Evolutionary conservation across 2,329 filamentous ascomycete genomes (phyloP), one percentile per base, ranked within the genome.

Genomic region (Claviceps arundinis): DNA sequence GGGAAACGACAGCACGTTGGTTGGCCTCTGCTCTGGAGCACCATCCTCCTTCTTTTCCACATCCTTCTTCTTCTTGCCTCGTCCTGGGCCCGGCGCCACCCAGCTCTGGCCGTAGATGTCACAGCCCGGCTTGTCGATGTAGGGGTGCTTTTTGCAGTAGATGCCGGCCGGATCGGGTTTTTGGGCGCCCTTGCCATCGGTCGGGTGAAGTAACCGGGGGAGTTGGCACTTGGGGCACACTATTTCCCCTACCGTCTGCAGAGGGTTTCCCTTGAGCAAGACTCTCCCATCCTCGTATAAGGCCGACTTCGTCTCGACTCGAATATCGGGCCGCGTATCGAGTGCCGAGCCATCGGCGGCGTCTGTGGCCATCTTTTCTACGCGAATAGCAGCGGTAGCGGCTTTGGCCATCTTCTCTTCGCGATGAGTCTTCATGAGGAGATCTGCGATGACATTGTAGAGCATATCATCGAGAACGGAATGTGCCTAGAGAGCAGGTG

Each of bases 31-130:
- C 55, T 80, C 79, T 5, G 76, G 68, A 11, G 70, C 69, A 46
- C 72, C 68, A 48, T 70, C 68, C 58, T 72, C 68, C 67, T 73
- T 80, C 71, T 79, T 81, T 64, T 82, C 79, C 71, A 82, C 81
- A 64, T 83, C 85, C 74, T 87, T 89, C 76, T 85, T 89, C 73
- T 86, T 87, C 71, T 86, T 87, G 55, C 85, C 85, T 55, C 84
- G 77, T 14, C 81, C 81, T 22, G 82, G 81, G 0, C 78, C 78
- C 22, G 84, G 83, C 17, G 81, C 82, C 14, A 87, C 82, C 77
- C 87, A 90, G 30, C 84, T 87, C 67, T 89, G 87, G 49, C 85
- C 86, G 66, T 89, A 89, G 57, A 90, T 87, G 66, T 91, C 86
- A 68, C 82, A 85, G 55, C 85, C 85, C 2, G 81, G 74, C 64